phyloP scores from a whole-genome alignment of 805 yeast genomes.

The Starmerella asiatica region DNA sequence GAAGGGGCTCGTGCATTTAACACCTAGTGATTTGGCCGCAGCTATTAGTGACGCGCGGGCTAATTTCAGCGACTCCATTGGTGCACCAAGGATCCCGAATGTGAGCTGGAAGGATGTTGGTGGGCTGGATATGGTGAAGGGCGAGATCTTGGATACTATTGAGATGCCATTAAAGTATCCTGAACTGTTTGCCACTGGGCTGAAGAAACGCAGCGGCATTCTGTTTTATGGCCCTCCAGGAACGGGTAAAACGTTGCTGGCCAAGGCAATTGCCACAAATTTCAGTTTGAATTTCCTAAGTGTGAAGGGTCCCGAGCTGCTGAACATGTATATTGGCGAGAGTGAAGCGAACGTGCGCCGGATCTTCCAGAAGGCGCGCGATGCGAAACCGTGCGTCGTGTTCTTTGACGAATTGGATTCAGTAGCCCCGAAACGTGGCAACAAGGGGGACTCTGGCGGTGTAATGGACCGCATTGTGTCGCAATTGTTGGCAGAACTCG shows the following conservation, averaged over 20 bases:
- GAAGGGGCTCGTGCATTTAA: slow-evolving; percentile 42
- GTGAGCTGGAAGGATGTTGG: slow-evolving; percentile 98
- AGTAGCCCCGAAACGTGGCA: slow-evolving; percentile 96
- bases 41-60: slow-evolving; percentile 73
- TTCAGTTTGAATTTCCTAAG: slow-evolving; percentile 89
- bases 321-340: slow-evolving; percentile 97
- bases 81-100: slow-evolving; percentile 91
- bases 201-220: slow-evolving; percentile 88
- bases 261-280: slow-evolving; percentile 94
- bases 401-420: slow-evolving; percentile 96
- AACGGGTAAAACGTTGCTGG: slow-evolving; percentile 89
- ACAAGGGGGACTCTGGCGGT: slow-evolving; percentile 98
- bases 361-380: slow-evolving; percentile 88
- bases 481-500: slow-evolving; percentile 84
- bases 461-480: slow-evolving; percentile 98
- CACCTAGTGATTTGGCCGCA: slow-evolving; percentile 48
- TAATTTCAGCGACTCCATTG: slow-evolving; percentile 85
- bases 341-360: slow-evolving; percentile 93
- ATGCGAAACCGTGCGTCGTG: slow-evolving; percentile 94
- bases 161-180: slow-evolving; percentile 94
- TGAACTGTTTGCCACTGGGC: slow-evolving; percentile 71
- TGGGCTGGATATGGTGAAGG: slow-evolving; percentile 79
- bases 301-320: slow-evolving; percentile 91
- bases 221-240: slow-evolving; percentile 98
- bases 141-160: slow-evolving; percentile 86